Evolutionary conservation across 192 early-diverging fungal genomes (phyloP).

Genomic region (Allomyces macrogynus): DNA sequence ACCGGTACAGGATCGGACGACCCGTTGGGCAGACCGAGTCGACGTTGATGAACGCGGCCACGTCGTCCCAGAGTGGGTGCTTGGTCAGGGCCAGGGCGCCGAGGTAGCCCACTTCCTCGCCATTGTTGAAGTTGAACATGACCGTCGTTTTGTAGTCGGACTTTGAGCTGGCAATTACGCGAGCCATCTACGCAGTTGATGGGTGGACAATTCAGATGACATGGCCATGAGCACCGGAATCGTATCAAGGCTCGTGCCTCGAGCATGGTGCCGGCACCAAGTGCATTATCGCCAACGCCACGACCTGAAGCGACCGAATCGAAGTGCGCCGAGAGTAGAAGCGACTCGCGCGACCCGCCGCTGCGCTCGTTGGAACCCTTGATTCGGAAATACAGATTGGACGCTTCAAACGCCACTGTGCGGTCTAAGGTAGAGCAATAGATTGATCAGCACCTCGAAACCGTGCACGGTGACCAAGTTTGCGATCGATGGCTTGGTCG

Average conservation of each 20-base stretch:
- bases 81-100: background rate
- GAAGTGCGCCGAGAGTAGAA: background rate
- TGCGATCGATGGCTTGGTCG: too few relatives aligned
- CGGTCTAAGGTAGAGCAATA: too few relatives aligned
- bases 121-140: background rate
- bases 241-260: background rate
- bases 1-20: background rate
- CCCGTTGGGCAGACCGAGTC: background rate
- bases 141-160: background rate
- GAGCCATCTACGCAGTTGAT: too few relatives aligned
- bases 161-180: too few relatives aligned
- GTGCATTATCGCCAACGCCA: background rate
- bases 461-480: too few relatives aligned
- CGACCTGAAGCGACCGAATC: background rate
- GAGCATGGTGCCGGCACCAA: background rate
- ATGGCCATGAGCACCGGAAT: too few relatives aligned
- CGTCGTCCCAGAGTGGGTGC: background rate
- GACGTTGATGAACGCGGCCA: background rate
- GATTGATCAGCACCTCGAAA: too few relatives aligned
- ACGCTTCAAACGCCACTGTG: background rate
- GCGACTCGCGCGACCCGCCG: background rate
- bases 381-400: background rate
- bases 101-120: background rate
- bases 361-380: background rate
- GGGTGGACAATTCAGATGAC: too few relatives aligned